Conservation (phyloP, 2,329 filamentous ascomycete genomes). For the Simplicillium sp. region DNA sequence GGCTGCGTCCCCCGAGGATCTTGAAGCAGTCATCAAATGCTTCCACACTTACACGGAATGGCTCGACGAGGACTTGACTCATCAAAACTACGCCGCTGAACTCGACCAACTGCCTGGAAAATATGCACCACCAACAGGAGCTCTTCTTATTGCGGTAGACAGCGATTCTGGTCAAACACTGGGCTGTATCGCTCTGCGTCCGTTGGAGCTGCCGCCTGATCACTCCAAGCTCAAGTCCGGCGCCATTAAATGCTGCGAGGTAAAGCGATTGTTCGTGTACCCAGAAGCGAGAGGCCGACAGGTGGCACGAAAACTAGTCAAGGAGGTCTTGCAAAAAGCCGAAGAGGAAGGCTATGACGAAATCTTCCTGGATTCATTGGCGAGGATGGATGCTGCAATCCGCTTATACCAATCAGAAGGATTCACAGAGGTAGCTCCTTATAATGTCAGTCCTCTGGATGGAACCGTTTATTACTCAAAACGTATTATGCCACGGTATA, state of each 20-base stretch:
- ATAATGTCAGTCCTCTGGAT: conserved; percentile 12
- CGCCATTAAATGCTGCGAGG: conserved; percentile 12
- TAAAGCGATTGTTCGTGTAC: conserved; percentile 18
- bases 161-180: conserved; percentile 9
- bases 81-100: conserved; percentile 16
- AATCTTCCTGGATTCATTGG: conserved; percentile 15
- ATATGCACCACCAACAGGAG: conserved; percentile 15
- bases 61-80: conserved; percentile 15
- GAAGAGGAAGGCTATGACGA: conserved; percentile 11
- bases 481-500: neutral
- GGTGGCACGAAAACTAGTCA: conserved; percentile 12
- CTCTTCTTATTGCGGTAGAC: conserved; percentile 14
- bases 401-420: conserved; percentile 15
- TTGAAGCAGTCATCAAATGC: conserved; percentile 11
- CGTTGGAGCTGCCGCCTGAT: conserved; percentile 8
- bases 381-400: conserved; percentile 14
- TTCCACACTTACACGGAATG: conserved; percentile 16
- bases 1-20: conserved; percentile 9
- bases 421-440: conserved; percentile 11
- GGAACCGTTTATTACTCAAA: conserved; percentile 13
- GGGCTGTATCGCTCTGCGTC: conserved; percentile 16
- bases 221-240: conserved; percentile 3
- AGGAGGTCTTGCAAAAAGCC: conserved; percentile 9
- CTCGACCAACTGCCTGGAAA: conserved; percentile 14
- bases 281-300: conserved; percentile 15